A percentile compares a stretch with the other conserved stretches of the same genome.
phyloP scores from a whole-genome alignment of 352 stramenopile genomes.

The Phytophthora crassamura region DNA sequence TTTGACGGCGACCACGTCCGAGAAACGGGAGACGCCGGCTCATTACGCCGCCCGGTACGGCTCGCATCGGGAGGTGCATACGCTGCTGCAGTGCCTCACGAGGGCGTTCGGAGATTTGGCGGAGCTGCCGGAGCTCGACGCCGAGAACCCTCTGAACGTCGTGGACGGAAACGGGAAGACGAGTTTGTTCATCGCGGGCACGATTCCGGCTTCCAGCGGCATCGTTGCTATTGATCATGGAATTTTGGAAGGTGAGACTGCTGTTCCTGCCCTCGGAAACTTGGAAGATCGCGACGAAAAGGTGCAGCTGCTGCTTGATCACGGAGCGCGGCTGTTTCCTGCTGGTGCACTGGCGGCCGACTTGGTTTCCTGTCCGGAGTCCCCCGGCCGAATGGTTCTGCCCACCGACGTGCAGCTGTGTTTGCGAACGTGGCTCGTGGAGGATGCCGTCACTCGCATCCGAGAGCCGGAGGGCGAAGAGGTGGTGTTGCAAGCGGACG shows the following conservation, averaged over 20 bases:
- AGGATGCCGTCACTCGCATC: neutral
- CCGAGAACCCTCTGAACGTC: constrained; percentile 12
- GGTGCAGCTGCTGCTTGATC: constrained; percentile 14
- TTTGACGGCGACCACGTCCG: neutral
- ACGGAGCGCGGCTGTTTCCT: constrained; percentile 17
- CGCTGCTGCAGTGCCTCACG: constrained; percentile 7
- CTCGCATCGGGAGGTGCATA: constrained; percentile 6
- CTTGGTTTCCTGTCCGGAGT: neutral
- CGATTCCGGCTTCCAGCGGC: too few relatives aligned
- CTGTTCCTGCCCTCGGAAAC: too few relatives aligned
- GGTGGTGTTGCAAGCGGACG: neutral
- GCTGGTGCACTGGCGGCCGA: neutral
- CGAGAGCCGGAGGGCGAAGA: constrained; percentile 13
- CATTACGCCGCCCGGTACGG: constrained; percentile 25
- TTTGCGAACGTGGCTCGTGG: constrained; percentile 1
- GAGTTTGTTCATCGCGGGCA: too few relatives aligned
- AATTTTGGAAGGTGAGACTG: too few relatives aligned
- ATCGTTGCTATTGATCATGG: too few relatives aligned
- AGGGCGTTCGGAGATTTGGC: constrained; percentile 1
- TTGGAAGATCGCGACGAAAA: constrained; percentile 10
- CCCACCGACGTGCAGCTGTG: neutral
- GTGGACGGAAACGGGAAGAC: too few relatives aligned
- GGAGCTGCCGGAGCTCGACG: neutral
- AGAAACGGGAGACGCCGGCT: neutral
- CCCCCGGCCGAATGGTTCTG: neutral